Evolutionary conservation across 306 rosid species (phyloP).

Genomic region (Astragalus glycyphyllos): DNA sequence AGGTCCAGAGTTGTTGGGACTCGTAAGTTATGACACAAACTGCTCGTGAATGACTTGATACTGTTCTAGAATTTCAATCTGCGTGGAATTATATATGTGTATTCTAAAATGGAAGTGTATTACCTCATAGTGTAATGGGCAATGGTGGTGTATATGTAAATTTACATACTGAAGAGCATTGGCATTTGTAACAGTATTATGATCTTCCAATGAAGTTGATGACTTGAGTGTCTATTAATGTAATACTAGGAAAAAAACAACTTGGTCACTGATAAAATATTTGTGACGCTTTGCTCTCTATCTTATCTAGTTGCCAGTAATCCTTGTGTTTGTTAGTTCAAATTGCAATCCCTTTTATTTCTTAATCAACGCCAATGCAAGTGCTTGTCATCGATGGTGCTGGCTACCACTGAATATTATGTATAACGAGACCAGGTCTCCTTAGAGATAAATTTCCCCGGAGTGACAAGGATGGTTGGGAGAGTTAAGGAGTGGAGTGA

Average conservation of each 20-base stretch:
- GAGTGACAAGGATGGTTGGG: too few relatives aligned
- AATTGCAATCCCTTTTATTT: not conserved
- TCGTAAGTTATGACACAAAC: slow-evolving; percentile 90
- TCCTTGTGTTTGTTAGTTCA: not conserved
- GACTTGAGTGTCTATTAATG: slow-evolving; percentile 58
- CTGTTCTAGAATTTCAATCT: slow-evolving; percentile 43
- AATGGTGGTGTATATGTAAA: slow-evolving; percentile 66
- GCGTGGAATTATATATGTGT: slow-evolving; percentile 51
- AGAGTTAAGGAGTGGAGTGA: too few relatives aligned
- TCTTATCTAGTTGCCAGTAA: not conserved
- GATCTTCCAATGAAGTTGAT: slow-evolving; percentile 44
- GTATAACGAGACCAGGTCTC: too few relatives aligned
- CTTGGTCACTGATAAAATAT: slow-evolving; percentile 39
- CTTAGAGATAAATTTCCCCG: too few relatives aligned
- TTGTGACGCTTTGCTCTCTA: slow-evolving; percentile 15
- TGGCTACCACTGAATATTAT: not conserved
- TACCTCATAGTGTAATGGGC: slow-evolving; percentile 61
- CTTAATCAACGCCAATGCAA: not conserved
- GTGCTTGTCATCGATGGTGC: not conserved
- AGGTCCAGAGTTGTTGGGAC: slow-evolving; percentile 96
- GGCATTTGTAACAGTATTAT: slow-evolving; percentile 51
- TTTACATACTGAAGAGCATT: slow-evolving; percentile 55
- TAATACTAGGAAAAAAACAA: slow-evolving; percentile 52
- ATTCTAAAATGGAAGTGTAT: slow-evolving; percentile 53
- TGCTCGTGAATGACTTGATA: slow-evolving; percentile 66